Conservation (phyloP, 192 early-diverging fungal species). For the Helicostylum pulchrum region DNA sequence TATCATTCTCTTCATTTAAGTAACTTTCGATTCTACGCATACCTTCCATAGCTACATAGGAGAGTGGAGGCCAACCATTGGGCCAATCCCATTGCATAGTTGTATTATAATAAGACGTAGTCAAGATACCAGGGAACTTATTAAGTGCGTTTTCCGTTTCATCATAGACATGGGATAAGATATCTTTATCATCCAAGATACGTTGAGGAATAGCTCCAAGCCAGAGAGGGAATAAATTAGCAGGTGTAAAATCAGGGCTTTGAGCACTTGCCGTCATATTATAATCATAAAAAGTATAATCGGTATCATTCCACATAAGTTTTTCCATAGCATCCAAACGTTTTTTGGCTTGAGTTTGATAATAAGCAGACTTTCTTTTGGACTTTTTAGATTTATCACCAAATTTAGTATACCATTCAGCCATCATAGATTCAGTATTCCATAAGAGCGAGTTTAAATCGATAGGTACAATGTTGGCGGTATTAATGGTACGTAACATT, state of each 20-base stretch:
- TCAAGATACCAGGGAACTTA: conserved; percentile 57
- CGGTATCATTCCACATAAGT: conserved; percentile 50
- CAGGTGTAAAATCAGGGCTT: conserved; percentile 42
- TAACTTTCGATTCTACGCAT: conserved; percentile 32
- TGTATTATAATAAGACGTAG: conserved; percentile 53
- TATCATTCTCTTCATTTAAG: conserved; percentile 1
- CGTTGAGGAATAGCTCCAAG: not conserved
- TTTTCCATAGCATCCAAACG: conserved; percentile 47
- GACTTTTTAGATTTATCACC: not conserved
- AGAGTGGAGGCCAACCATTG: conserved; percentile 66
- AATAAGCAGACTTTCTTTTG: conserved; percentile 16
- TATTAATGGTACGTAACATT: conserved; percentile 53
- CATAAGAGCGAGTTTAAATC: conserved; percentile 72
- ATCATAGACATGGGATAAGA: conserved; percentile 40
- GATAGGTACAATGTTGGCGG: conserved; percentile 58
- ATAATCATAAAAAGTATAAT: conserved; percentile 54
- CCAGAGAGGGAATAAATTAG: conserved; percentile 66
- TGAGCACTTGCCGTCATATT: conserved; percentile 38
- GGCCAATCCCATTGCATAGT: conserved; percentile 76
- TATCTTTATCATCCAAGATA: conserved; percentile 15
- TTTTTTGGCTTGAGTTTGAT: conserved; percentile 32
- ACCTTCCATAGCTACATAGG: conserved; percentile 53
- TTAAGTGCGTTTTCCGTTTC: conserved; percentile 29
- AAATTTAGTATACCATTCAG: conserved; percentile 21
- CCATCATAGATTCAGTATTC: conserved; percentile 46